Percentiles rank a stretch among this genome's conserved stretches.
Evolutionary conservation across 306 rosid genomes (phyloP).

Genomic region (Nissolia schottii): DNA sequence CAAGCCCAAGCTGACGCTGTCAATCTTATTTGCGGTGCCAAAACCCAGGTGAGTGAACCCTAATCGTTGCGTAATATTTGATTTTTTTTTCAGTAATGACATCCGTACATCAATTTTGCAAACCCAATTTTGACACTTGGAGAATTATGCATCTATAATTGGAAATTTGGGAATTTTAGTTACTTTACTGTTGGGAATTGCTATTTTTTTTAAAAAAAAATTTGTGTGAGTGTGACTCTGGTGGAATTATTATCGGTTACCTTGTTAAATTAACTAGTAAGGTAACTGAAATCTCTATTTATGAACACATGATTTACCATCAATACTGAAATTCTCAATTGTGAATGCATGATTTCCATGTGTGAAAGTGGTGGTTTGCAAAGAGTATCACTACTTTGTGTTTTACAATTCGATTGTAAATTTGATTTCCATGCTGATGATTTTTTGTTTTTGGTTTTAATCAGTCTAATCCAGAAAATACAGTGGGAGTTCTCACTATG

Average conservation of each 20-base stretch:
- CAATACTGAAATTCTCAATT: neutral
- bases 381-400: neutral
- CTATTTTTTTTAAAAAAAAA: too few species aligned
- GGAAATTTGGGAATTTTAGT: neutral
- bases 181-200: too few species aligned
- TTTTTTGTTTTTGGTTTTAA: neutral
- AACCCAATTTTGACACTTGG: neutral
- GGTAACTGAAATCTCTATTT: neutral
- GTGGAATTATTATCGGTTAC: neutral
- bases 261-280: neutral
- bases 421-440: neutral
- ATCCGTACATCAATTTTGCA: neutral
- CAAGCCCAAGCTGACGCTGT: constrained; percentile 91
- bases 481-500: constrained; percentile 93
- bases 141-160: neutral
- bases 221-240: neutral
- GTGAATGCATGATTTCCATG: neutral
- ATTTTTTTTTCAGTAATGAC: neutral
- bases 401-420: neutral
- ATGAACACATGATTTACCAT: neutral
- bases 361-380: neutral
- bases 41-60: constrained; percentile 75
- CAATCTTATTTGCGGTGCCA: constrained; percentile 92
- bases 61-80: neutral
- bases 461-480: constrained; percentile 92